phyloP scores from a whole-genome alignment of 2,329 filamentous ascomycete genomes.

The Fonsecaea multimorphosa region DNA sequence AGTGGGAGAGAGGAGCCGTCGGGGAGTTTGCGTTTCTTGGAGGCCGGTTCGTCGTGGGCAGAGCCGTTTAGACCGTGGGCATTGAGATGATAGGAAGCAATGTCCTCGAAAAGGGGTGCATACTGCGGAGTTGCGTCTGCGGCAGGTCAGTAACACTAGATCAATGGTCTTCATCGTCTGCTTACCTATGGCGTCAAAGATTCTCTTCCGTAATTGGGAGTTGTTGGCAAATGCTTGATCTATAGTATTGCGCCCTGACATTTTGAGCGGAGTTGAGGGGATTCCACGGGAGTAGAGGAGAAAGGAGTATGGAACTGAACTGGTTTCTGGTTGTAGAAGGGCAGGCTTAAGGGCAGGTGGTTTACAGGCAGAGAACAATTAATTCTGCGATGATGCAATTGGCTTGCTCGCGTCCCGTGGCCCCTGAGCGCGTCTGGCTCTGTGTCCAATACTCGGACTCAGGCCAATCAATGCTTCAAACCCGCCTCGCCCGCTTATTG shows the following conservation, averaged over 20 bases:
- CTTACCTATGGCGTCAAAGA: slow-evolving; percentile 34
- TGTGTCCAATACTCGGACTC: not conserved
- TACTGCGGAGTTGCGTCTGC: slow-evolving; percentile 30
- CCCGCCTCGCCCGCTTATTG: not conserved
- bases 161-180: too few relatives aligned
- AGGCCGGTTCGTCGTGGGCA: slow-evolving; percentile 42
- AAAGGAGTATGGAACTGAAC: not conserved
- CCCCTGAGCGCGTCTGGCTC: not conserved
- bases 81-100: slow-evolving; percentile 53
- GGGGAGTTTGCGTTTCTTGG: slow-evolving; percentile 59
- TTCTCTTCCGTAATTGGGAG: slow-evolving; percentile 26
- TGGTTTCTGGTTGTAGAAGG: not conserved
- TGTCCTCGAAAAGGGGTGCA: slow-evolving; percentile 55
- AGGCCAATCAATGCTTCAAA: not conserved
- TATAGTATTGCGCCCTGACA: slow-evolving; percentile 22
- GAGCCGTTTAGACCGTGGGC: slow-evolving; percentile 32
- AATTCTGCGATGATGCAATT: slow-evolving; percentile 13
- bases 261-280: not conserved
- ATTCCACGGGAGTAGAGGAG: not conserved
- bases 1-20: slow-evolving; percentile 42
- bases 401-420: not conserved
- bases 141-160: slow-evolving; percentile 3
- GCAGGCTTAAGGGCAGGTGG: too few relatives aligned
- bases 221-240: slow-evolving; percentile 29
- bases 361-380: not conserved